A percentile compares a stretch with the other conserved stretches of the same genome.
These are phyloP conservation scores for Stemphylium vesicarium DNA, from an alignment of 2,329 filamentous ascomycete genomes.

Conservation along the genomic window DNA sequence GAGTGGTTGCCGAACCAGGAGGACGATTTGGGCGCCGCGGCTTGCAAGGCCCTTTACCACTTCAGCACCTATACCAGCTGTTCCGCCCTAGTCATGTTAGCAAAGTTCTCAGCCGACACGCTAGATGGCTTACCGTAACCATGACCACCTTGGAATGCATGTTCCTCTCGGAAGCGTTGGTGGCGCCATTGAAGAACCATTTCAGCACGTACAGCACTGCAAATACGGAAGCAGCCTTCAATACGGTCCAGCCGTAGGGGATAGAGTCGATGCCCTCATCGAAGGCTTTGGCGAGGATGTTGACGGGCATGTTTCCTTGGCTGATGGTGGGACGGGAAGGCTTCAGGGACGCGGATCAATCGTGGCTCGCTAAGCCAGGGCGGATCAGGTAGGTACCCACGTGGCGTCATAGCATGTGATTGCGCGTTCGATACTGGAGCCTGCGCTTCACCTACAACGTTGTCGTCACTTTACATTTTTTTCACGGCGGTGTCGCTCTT, in stretches of 20 bases:
- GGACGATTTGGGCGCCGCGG: slow-evolving; percentile 86
- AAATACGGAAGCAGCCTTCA: slow-evolving; percentile 62
- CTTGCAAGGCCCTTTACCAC: slow-evolving; percentile 75
- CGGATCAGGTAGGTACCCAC: slow-evolving; percentile 15
- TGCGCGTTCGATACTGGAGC: slow-evolving; percentile 23
- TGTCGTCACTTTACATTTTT: slow-evolving; percentile 1
- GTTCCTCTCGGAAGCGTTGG: slow-evolving; percentile 75
- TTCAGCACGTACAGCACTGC: slow-evolving; percentile 67
- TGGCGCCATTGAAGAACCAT: slow-evolving; percentile 76
- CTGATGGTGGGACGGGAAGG: slow-evolving; percentile 27
- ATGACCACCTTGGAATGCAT: slow-evolving; percentile 95
- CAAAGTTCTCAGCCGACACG: slow-evolving; percentile 21
- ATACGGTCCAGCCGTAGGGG: slow-evolving; percentile 59
- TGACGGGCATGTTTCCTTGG: slow-evolving; percentile 63
- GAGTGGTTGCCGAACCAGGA: slow-evolving; percentile 82
- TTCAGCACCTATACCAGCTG: slow-evolving; percentile 85
- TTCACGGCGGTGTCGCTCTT: slow-evolving; percentile 13
- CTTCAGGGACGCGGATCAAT: slow-evolving; percentile 32
- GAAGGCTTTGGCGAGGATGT: slow-evolving; percentile 62
- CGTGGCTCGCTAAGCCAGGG: slow-evolving; percentile 29
- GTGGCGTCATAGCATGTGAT: slow-evolving; percentile 42
- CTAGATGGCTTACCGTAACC: slow-evolving; percentile 69
- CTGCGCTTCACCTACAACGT: slow-evolving; percentile 13
- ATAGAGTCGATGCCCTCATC: slow-evolving; percentile 62
- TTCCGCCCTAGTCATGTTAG: slow-evolving; percentile 69